Base-by-base conservation (phyloP, 1,139 yeast genomes). In the Suhomyces chickasaworum region DNA sequence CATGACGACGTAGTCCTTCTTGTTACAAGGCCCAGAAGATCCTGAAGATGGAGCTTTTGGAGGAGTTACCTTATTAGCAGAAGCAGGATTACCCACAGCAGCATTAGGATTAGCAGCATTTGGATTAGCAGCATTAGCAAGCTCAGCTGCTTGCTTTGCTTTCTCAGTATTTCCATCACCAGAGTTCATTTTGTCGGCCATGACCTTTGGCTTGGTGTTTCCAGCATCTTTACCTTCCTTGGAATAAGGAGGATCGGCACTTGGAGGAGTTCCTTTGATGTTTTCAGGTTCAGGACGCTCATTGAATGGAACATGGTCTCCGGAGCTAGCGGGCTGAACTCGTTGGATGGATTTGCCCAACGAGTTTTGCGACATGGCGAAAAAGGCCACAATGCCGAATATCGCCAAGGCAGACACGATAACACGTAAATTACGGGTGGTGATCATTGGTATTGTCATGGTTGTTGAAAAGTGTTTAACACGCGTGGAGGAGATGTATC, bases 1-100 rank as follows among this genome's bases (percentile, higher is more conserved):
- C 96, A 93, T 89, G 23, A 93, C 80, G 31, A 91, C 97, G 53
- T 60, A 75, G 39, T 71, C 71, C 20, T 62, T 63, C 42, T 68
- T 64, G 39, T 64, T 60, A 53, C 77, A 71, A 13, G 50, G 47
- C 13, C 51, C 50, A 29, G 44, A 50, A 4, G 48, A 32, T n/a
- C 37, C 37, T 10, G 29, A 3, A 16, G 22, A 9, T 4, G 32
- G 39, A 20, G 42, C 32, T 17, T 33, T 36, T 18, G 22, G 34
- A 23, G 38, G 27, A 31, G 22, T 16, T 21, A 10, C 33, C 33
- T 40, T 35, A 18, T 23, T 22, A 32, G 36, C 23, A 20, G 37
- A 12, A 8, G 40, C 47, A 15, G 43, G 12, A 10, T 25, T 13
- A 25, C 10, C 29, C n/a, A 25, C 12, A 12, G 29, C 29, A 12